Conservation (phyloP, 768 basidiomycete genomes). For the Lactifluus piperatus region DNA sequence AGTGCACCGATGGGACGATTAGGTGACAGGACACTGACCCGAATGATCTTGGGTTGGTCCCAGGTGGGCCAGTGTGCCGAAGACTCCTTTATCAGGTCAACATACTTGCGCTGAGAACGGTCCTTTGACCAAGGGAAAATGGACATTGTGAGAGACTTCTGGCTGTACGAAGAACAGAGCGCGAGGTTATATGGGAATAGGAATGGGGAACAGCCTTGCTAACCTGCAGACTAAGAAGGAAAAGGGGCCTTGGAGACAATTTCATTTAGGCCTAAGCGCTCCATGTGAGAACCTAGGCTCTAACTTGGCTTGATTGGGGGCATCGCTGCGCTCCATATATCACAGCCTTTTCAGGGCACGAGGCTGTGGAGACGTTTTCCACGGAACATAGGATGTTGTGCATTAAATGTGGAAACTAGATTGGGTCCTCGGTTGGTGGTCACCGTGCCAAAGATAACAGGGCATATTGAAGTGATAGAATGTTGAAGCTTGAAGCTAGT, state of each 20-base stretch:
- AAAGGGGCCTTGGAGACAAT: too few relatives aligned
- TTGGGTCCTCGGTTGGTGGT: too few relatives aligned
- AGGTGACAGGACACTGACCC: not conserved
- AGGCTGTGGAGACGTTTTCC: too few relatives aligned
- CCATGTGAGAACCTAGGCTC: not conserved
- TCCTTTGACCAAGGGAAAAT: not conserved
- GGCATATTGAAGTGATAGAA: too few relatives aligned
- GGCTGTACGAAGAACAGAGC: not conserved
- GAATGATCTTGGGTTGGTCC: not conserved
- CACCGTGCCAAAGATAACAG: too few relatives aligned
- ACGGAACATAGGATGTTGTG: not conserved
- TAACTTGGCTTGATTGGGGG: not conserved
- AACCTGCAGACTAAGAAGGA: too few relatives aligned
- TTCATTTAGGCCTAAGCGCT: too few relatives aligned
- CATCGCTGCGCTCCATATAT: too few relatives aligned
- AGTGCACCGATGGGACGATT: not conserved
- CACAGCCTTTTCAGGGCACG: not conserved
- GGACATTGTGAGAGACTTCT: not conserved
- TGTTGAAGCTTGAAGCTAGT: too few relatives aligned
- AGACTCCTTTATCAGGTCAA: slow-evolving; percentile 2
- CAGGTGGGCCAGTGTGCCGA: slow-evolving; percentile 7
- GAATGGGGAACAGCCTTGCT: too few relatives aligned
- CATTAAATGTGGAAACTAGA: too few relatives aligned
- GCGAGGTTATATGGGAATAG: not conserved
- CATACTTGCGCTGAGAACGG: slow-evolving; percentile 10